Evolutionary conservation across 306 rosid genomes (phyloP).

Genomic region (Crotalaria pallida): DNA sequence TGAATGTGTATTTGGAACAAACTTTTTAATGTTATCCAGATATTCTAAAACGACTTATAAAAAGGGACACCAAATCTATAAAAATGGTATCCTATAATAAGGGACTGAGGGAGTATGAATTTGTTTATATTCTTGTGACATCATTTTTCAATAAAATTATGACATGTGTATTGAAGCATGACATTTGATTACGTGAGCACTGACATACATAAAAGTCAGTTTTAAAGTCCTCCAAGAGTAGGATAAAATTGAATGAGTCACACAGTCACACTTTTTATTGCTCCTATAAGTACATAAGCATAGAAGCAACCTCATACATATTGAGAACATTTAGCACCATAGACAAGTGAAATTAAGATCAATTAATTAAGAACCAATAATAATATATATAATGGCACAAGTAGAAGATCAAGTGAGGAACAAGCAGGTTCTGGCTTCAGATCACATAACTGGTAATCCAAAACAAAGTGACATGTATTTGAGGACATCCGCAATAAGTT

Average conservation of each 20-base stretch:
- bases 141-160: too few relatives aligned
- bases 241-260: neutral
- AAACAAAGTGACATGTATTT: conserved; percentile 37
- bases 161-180: too few relatives aligned
- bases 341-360: conserved; percentile 3
- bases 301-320: neutral
- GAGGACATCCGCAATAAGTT: conserved; percentile 15
- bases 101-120: too few relatives aligned
- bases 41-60: too few relatives aligned
- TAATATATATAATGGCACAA: conserved; percentile 27
- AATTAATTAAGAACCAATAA: neutral
- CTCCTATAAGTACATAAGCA: conserved; percentile 7
- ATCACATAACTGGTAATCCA: conserved; percentile 33
- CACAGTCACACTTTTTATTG: too few relatives aligned
- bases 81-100: too few relatives aligned
- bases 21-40: too few relatives aligned
- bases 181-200: neutral
- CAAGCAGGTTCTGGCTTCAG: conserved; percentile 36
- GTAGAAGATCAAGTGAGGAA: conserved; percentile 28
- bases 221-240: neutral
- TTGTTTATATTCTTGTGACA: too few relatives aligned
- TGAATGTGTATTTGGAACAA: too few relatives aligned
- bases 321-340: neutral
- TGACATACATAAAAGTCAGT: neutral
- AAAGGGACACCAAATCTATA: too few relatives aligned